phyloP scores from a whole-genome alignment of 2,329 filamentous ascomycete genomes.

The Talaromyces rugulosus region DNA sequence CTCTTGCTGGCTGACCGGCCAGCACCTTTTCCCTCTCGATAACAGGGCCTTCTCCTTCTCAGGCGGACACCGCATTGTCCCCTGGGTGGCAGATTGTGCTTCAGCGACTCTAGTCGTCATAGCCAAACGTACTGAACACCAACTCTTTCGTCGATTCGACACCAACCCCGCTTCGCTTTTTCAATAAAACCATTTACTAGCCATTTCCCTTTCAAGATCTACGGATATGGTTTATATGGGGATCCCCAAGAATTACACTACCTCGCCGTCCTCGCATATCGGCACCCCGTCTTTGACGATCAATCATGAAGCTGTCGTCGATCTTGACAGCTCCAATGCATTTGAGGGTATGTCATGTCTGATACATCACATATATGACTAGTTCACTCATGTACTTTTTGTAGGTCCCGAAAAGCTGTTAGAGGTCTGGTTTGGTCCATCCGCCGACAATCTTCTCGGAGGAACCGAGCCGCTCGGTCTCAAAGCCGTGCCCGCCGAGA shows the following conservation, averaged over 20 bases:
- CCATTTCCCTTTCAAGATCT: constrained; percentile 1
- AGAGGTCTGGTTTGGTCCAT: constrained; percentile 95
- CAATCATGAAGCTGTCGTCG: constrained; percentile 89
- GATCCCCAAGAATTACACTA: constrained; percentile 75
- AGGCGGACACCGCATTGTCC: constrained; percentile 89
- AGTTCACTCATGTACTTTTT: neutral
- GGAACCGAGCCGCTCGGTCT: constrained; percentile 70
- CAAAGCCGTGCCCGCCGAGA: constrained; percentile 77
- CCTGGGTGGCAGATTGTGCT: constrained; percentile 98
- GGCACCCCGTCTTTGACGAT: constrained; percentile 89
- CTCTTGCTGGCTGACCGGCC: constrained; percentile 69
- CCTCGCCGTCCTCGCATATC: constrained; percentile 71
- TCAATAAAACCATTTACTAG: constrained; percentile 14
- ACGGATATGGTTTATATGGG: constrained; percentile 80
- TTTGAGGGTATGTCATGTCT: constrained; percentile 70
- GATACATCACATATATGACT: constrained; percentile 17
- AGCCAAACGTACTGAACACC: constrained; percentile 6
- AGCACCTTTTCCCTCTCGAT: constrained; percentile 57
- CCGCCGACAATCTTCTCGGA: constrained; percentile 66
- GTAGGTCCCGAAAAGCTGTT: constrained; percentile 90
- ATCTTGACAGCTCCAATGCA: constrained; percentile 90
- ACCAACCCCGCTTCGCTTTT: constrained; percentile 20
- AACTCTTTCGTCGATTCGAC: neutral
- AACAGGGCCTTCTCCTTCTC: constrained; percentile 94
- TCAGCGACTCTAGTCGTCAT: constrained; percentile 50